These are phyloP conservation scores for Zychaea mexicana DNA, from an alignment of 371 early-diverging fungal genomes.

Conservation along the genomic window DNA sequence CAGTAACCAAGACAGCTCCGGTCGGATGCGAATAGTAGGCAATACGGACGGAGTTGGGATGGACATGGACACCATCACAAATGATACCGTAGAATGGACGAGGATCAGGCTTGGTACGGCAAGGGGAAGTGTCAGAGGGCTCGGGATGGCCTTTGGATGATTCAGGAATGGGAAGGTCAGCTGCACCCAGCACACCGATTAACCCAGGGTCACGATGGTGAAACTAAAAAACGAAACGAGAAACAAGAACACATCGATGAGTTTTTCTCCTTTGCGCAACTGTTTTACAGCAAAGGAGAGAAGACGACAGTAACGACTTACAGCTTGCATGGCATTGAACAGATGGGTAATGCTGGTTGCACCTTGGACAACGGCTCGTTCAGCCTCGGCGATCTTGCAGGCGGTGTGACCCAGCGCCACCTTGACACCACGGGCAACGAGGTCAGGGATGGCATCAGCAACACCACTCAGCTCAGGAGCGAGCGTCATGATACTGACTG, in stretches of 20 bases:
- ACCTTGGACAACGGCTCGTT: constrained; percentile 68
- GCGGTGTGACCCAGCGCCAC: constrained; percentile 79
- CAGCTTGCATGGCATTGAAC: constrained; percentile 83
- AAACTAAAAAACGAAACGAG: constrained; percentile 38
- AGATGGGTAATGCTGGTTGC: constrained; percentile 78
- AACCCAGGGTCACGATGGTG: constrained; percentile 84
- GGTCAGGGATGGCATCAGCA: constrained; percentile 67
- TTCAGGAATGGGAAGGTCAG: constrained; percentile 35
- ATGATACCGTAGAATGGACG: constrained; percentile 81
- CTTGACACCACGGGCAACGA: constrained; percentile 67
- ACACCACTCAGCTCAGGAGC: constrained; percentile 86
- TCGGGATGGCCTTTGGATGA: constrained; percentile 31
- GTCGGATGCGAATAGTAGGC: constrained; percentile 78
- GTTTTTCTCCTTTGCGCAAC: background rate
- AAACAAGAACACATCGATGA: constrained; percentile 8
- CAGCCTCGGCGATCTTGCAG: constrained; percentile 73
- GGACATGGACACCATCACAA: constrained; percentile 80
- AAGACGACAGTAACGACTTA: constrained; percentile 25
- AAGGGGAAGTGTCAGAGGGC: constrained; percentile 32
- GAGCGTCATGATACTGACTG: constrained; percentile 75
- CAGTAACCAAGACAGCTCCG: constrained; percentile 74
- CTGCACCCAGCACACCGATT: constrained; percentile 72
- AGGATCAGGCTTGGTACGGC: constrained; percentile 41
- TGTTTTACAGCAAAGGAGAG: background rate
- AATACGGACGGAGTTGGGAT: constrained; percentile 79